Evolutionary conservation across 495 filamentous ascomycete genomes (phyloP).

Genomic region (Darksidea phi): DNA sequence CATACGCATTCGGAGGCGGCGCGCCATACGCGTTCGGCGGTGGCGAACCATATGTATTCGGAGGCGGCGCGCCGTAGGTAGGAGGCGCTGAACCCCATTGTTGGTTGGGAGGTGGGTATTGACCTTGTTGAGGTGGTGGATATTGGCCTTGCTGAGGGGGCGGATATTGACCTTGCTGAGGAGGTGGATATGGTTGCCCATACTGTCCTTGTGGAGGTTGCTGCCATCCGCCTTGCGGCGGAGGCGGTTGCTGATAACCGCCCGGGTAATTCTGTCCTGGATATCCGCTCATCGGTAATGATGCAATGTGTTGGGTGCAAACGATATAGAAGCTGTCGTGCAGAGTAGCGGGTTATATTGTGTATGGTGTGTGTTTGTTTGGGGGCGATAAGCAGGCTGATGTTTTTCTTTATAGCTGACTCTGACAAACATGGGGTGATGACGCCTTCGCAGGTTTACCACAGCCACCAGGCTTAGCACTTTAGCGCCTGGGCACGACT

Average conservation of each 20-base stretch:
- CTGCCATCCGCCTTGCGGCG: background rate
- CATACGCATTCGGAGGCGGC: constrained; percentile 18
- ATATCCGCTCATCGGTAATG: constrained; percentile 17
- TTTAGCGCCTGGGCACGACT: no score
- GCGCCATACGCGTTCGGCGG: constrained; percentile 28
- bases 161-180: constrained; percentile 6
- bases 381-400: no score
- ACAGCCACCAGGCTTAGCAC: no score
- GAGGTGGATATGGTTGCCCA: constrained; percentile 1
- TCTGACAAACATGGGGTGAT: no score
- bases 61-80: no score
- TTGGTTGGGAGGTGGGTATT: constrained; percentile 14
- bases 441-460: no score
- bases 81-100: no score
- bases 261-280: constrained; percentile 21
- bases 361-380: no score
- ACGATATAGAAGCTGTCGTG: no score
- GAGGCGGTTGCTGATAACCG: constrained; percentile 7
- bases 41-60: constrained; percentile 12
- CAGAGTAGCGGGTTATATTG: no score
- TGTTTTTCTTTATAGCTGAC: no score
- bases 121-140: background rate
- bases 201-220: constrained; percentile 6
- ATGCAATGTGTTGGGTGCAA: no score
- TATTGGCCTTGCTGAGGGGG: background rate